These are phyloP conservation scores for Phytophthora vignae DNA, from an alignment of 352 stramenopile species.

Conservation along the genomic window DNA sequence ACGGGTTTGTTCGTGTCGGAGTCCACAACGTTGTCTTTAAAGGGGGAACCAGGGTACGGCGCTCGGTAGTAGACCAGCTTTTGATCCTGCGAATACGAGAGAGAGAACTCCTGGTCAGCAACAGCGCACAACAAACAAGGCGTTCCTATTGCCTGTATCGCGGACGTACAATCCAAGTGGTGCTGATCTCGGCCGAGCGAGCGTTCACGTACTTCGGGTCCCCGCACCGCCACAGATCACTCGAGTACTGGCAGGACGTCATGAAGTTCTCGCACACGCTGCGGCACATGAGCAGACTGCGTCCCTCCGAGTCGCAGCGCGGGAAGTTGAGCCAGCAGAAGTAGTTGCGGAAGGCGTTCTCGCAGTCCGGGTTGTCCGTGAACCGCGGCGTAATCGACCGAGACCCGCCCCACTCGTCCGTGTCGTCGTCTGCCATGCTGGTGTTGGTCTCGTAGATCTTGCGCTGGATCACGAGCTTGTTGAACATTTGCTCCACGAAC, in stretches of 20 bases:
- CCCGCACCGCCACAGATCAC: slow-evolving; percentile 90
- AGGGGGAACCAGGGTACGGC: slow-evolving; percentile 82
- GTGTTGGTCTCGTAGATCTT: slow-evolving; percentile 73
- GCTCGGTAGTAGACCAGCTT: slow-evolving; percentile 79
- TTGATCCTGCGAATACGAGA: slow-evolving; percentile 50
- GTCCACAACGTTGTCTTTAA: slow-evolving; percentile 78
- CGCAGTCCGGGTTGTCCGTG: slow-evolving; percentile 87
- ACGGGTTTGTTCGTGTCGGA: slow-evolving; percentile 75
- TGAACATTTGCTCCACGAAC: slow-evolving; percentile 74
- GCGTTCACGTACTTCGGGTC: slow-evolving; percentile 80
- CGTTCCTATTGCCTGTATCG: too few relatives aligned
- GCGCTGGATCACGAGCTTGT: slow-evolving; percentile 65
- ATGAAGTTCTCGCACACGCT: slow-evolving; percentile 94
- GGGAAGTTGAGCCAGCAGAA: slow-evolving; percentile 94
- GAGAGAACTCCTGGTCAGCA: background rate
- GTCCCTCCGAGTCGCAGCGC: slow-evolving; percentile 85
- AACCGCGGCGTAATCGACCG: slow-evolving; percentile 80
- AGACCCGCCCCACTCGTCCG: slow-evolving; percentile 73
- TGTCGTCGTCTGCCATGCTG: slow-evolving; percentile 59
- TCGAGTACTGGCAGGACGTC: slow-evolving; percentile 80
- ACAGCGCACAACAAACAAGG: background rate
- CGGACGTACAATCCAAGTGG: slow-evolving; percentile 64
- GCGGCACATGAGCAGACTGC: slow-evolving; percentile 85
- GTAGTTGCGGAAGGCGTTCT: slow-evolving; percentile 92
- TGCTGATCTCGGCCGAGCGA: slow-evolving; percentile 64